Evolutionary conservation across 2,329 filamentous ascomycete genomes (phyloP), one percentile per base, ranked within the genome.

Genomic region (Xylariaceae sp.): DNA sequence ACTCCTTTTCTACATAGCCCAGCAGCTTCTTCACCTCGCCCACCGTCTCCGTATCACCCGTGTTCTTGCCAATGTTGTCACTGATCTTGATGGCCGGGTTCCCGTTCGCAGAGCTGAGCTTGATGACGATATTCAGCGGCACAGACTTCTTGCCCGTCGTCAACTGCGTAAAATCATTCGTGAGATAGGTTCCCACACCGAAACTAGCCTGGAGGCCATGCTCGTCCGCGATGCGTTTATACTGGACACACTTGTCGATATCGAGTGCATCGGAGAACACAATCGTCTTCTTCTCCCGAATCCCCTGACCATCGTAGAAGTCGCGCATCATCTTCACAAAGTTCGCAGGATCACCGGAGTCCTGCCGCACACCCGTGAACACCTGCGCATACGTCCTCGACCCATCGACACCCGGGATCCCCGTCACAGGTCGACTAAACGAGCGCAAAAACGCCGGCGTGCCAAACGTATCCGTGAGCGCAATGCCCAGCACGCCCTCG

Each of bases 51-150:
- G 86, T 84, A 70, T 97, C 88, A 6, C 94, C 94, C 0, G 92
- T 97, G 70, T 99, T 99, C 81, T 99, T 99, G 51, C 92, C 85
- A 65, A 88, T 82, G 70, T 97, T 97, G 73, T 93, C 88, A 64
- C 82, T 97, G 66, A 99, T 90, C 79, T 99, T 99, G 71, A 99
- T 86, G 2, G 94, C 92, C 0, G 88, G 84, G 51, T 87, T 84
- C 4, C 92, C 92, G 11, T 80, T 84, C 0, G 92, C 94, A 8
- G 90, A 92, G 63, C 90, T 90, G 62, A 99, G 82, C 77, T 99
- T 99, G 77, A 99, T 97, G 66, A 99, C 94, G 68, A 99, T 99
- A 70, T 99, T 99, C 57, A 99, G 78, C 0, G 94, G 94, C 13
- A 87, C 85, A 0, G 92, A 97, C 75, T 97, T 97, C 66, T 86